A percentile compares a stretch with the other conserved stretches of the same genome.
These are phyloP conservation scores for Yarrowia sp. DNA, from an alignment of 805 yeast species.

Conservation along the genomic window DNA sequence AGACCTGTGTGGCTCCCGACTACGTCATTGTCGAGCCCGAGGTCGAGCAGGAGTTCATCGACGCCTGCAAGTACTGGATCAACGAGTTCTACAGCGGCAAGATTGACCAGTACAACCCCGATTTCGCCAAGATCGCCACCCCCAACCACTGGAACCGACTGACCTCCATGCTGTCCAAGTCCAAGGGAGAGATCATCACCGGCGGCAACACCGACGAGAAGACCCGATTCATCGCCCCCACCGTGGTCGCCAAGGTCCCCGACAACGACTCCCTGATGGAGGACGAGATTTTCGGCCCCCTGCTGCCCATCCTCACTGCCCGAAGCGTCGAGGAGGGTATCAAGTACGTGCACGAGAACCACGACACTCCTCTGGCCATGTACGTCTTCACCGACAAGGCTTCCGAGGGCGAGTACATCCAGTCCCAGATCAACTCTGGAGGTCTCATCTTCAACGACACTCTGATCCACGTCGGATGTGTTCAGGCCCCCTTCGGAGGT, in stretches of 20 bases:
- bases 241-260: conserved; percentile 65
- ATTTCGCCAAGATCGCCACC: conserved; percentile 68
- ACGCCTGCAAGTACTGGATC: conserved; percentile 53
- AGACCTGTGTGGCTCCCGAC: conserved; percentile 90
- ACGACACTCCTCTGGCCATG: conserved; percentile 80
- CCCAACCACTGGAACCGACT: conserved; percentile 61
- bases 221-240: conserved; percentile 68
- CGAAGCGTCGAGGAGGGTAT: conserved; percentile 45
- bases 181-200: conserved; percentile 46
- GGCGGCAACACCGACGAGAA: conserved; percentile 49
- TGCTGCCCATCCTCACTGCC: conserved; percentile 75
- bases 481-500: conserved; percentile 87
- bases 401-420: conserved; percentile 58
- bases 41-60: conserved; percentile 60
- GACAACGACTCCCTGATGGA: conserved; percentile 76
- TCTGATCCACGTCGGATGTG: conserved; percentile 69
- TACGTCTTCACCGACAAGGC: conserved; percentile 66
- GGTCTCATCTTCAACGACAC: conserved; percentile 73
- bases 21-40: conserved; percentile 72
- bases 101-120: conserved; percentile 47
- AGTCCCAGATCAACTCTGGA: conserved; percentile 70
- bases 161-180: conserved; percentile 50
- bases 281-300: conserved; percentile 82
- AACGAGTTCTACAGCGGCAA: conserved; percentile 53
- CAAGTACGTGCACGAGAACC: conserved; percentile 53